Evolutionary conservation across 2,329 filamentous ascomycete genomes (phyloP).

Genomic region (Paecilomyces variotii): DNA sequence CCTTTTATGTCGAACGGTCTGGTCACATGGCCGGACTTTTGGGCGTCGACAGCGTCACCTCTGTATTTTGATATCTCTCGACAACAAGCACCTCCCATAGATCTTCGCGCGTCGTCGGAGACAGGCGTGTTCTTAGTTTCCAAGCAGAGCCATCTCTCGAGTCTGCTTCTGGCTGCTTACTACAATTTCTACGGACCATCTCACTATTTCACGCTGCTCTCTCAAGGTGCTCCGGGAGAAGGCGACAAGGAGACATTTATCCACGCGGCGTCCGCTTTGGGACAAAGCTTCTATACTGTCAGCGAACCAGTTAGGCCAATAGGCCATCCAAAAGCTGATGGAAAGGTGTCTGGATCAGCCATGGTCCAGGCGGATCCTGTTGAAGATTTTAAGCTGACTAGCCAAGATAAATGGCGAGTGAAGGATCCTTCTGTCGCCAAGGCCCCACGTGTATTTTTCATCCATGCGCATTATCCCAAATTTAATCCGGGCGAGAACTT

Average conservation of each 20-base stretch:
- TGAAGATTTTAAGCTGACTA: constrained; percentile 26
- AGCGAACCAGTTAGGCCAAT: constrained; percentile 28
- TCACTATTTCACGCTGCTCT: constrained; percentile 30
- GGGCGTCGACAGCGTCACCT: constrained; percentile 36
- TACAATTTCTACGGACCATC: constrained; percentile 25
- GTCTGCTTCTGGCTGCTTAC: constrained; percentile 28
- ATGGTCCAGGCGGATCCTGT: constrained; percentile 32
- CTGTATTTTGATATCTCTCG: constrained; percentile 37
- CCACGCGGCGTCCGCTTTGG: constrained; percentile 25
- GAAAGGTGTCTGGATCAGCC: constrained; percentile 24
- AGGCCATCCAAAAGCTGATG: constrained; percentile 20
- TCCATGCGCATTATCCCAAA: constrained; percentile 36
- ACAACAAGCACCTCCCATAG: constrained; percentile 23
- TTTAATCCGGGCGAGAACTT: constrained; percentile 33
- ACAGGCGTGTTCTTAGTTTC: constrained; percentile 29
- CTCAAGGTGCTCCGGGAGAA: constrained; percentile 30
- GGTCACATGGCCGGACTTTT: constrained; percentile 52
- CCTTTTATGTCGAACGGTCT: constrained; percentile 47
- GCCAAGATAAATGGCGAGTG: constrained; percentile 24
- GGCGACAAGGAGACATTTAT: constrained; percentile 34
- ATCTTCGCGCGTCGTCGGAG: constrained; percentile 28
- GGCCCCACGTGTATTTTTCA: constrained; percentile 28
- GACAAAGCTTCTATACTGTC: constrained; percentile 27
- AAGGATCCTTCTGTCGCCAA: constrained; percentile 23
- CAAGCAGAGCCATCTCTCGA: constrained; percentile 26